Base-by-base conservation (phyloP, 768 basidiomycete genomes). In the Neoboletus magnificus region DNA sequence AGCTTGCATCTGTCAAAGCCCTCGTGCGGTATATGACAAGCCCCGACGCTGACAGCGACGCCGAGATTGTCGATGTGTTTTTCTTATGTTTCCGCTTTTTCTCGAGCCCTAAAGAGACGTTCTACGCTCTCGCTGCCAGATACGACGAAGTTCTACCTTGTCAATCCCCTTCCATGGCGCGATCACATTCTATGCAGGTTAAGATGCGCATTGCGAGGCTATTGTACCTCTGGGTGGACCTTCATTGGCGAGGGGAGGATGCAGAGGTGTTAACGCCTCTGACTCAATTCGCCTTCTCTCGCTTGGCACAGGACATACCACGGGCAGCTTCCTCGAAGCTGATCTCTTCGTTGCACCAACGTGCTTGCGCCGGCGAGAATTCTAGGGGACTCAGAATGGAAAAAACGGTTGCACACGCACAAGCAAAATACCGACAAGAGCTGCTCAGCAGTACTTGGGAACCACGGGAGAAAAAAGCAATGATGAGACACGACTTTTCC, bases 21-120 rank as follows among this genome's bases (percentile, higher is more conserved):
- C 71, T 82, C 51, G 69, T 82, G 37, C 73, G 73, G 35, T 73
- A 81, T 22, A 69, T 82, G 55, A 79, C 80, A 2, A 76, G 77
- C 3, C 72, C 74, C 39, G 71, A 76, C 39, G 63, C 63, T 10
- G 58, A 75, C 18, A 51, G 43, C 46, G 78, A 84, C 53, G 66
- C 70, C 50, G 67, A 79, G 37, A 66, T 87, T 69, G 62, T 71
- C 56, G 68, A 79, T 56, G 68, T 81, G 2, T 87, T 91, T 72
- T 85, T 89, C 71, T 70, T 83, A n/a, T 83, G 80, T 49, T 91
- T 90, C 71, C 83, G 88, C 27, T 78, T 83, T 57, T 90, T 87
- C 73, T 78, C 81, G 15, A 75, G 76, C 0, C 79, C 89, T 0
- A 27, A 42, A 16, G 73, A 77, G 8, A 72, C 85, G 12, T 71